phyloP scores from a whole-genome alignment of 1,284 basidiomycete genomes.

The Malassezia sympodialis region DNA sequence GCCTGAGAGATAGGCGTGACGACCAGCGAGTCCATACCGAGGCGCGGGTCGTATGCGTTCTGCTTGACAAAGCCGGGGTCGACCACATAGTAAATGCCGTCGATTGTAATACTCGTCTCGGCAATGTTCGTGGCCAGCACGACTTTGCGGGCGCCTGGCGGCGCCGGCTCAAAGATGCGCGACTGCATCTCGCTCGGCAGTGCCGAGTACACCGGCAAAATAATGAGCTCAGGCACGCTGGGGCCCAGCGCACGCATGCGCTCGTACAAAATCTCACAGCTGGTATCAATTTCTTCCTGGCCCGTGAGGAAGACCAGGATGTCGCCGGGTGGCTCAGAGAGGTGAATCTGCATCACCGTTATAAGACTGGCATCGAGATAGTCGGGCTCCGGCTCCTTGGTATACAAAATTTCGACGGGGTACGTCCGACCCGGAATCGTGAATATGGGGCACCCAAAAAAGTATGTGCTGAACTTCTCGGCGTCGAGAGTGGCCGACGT shows the following conservation, averaged over 20 bases:
- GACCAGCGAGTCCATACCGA: conserved; percentile 97
- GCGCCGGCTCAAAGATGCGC: conserved; percentile 91
- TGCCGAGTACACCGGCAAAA: conserved; percentile 93
- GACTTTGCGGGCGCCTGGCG: conserved; percentile 89
- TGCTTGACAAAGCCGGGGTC: conserved; percentile 99
- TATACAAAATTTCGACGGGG: conserved; percentile 93
- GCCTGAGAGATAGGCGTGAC: conserved; percentile 98
- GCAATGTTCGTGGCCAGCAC: conserved; percentile 98
- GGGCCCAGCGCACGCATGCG: conserved; percentile 96
- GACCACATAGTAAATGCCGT: conserved; percentile 94
- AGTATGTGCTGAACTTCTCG: conserved; percentile 97
- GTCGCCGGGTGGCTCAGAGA: conserved; percentile 93
- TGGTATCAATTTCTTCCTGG: conserved; percentile 92
- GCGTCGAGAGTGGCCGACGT: conserved; percentile 98
- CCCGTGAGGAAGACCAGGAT: conserved; percentile 94
- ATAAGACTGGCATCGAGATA: conserved; percentile 96
- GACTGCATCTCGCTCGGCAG: conserved; percentile 96
- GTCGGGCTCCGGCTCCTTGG: conserved; percentile 96
- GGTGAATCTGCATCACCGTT: conserved; percentile 97
- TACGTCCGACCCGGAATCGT: conserved; percentile 99
- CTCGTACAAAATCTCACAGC: conserved; percentile 92
- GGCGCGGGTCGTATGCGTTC: conserved; percentile 89
- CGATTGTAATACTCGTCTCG: conserved; percentile 94
- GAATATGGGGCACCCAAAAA: conserved; percentile 96
- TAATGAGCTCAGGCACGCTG: conserved; percentile 90